Percentiles rank a stretch among this genome's conserved stretches.
Conservation (phyloP, 2,329 filamentous ascomycete species). For the Chrysoporthe austroafricana region DNA sequence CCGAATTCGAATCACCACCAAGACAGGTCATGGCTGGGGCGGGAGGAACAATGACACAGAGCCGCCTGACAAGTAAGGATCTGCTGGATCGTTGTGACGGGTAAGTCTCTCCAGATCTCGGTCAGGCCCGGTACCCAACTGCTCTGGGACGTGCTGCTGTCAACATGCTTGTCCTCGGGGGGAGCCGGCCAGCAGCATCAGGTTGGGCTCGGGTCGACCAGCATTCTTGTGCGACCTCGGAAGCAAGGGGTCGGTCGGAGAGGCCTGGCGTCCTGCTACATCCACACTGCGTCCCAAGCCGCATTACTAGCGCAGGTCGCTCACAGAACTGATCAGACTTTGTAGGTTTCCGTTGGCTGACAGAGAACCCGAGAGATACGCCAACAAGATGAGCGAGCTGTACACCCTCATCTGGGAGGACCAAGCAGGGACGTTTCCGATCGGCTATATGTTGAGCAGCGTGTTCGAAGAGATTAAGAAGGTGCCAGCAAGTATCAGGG, state of each 20-base stretch:
- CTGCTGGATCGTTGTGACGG: constrained; percentile 33
- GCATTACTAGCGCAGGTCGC: constrained; percentile 6
- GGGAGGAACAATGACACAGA: constrained; percentile 24
- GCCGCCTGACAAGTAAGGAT: constrained; percentile 32
- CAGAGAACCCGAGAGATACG: constrained; percentile 59
- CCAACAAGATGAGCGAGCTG: constrained; percentile 61
- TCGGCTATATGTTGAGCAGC: constrained; percentile 63
- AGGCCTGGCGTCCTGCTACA: constrained; percentile 9
- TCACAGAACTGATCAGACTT: constrained; percentile 15
- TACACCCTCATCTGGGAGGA: constrained; percentile 69
- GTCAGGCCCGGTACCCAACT: background rate
- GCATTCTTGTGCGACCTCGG: constrained; percentile 29
- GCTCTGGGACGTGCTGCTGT: constrained; percentile 6
- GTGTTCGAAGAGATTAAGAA: constrained; percentile 54
- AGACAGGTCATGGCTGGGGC: constrained; percentile 4
- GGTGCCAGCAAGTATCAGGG: constrained; percentile 53
- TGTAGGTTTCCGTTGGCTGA: constrained; percentile 77
- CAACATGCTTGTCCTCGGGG: constrained; percentile 3
- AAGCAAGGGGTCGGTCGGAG: constrained; percentile 5
- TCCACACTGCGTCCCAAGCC: background rate
- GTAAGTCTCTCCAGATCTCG: constrained; percentile 30
- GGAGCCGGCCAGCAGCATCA: constrained; percentile 6
- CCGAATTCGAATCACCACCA: constrained; percentile 10
- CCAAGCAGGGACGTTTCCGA: constrained; percentile 63
- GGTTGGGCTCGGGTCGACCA: constrained; percentile 4